Evolutionary conservation across 768 basidiomycete genomes (phyloP).

Genomic region (Phylloporus rhodoxanthus): DNA sequence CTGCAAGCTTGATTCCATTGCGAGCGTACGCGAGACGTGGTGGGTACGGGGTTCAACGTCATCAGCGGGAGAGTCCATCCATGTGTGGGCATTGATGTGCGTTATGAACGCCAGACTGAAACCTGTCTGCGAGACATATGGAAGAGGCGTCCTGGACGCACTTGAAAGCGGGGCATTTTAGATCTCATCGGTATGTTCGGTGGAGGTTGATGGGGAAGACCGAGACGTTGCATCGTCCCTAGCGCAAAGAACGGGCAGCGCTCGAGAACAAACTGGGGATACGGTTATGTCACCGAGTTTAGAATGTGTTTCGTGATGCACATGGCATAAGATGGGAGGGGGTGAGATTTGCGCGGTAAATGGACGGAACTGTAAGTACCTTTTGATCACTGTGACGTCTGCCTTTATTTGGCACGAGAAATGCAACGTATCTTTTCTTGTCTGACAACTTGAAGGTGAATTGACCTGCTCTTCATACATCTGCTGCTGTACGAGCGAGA

Average conservation of each 20-base stretch:
- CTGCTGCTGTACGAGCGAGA: background rate
- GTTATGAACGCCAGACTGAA: slow-evolving; percentile 12
- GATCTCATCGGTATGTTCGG: slow-evolving; percentile 6
- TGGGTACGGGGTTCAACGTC: slow-evolving; percentile 2
- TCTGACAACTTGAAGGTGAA: background rate
- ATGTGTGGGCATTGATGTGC: slow-evolving; percentile 1
- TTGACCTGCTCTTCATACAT: background rate
- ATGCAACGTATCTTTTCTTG: background rate
- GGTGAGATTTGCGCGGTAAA: slow-evolving; percentile 11
- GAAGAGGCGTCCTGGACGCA: slow-evolving; percentile 17
- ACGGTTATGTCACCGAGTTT: background rate
- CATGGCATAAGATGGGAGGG: background rate
- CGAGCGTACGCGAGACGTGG: background rate
- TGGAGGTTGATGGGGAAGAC: background rate
- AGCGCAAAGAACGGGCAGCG: slow-evolving; percentile 2
- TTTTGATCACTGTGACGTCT: slow-evolving; percentile 8
- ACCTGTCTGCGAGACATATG: slow-evolving; percentile 12
- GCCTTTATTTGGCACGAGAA: slow-evolving; percentile 10
- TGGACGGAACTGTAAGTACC: background rate
- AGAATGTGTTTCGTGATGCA: background rate
- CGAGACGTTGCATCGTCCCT: background rate
- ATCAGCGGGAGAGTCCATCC: slow-evolving; percentile 5
- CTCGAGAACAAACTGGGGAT: background rate
- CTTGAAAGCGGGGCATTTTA: slow-evolving; percentile 7
- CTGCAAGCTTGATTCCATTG: background rate